Conservation (phyloP, 1,284 basidiomycete species). For the Moniliella sp. region DNA sequence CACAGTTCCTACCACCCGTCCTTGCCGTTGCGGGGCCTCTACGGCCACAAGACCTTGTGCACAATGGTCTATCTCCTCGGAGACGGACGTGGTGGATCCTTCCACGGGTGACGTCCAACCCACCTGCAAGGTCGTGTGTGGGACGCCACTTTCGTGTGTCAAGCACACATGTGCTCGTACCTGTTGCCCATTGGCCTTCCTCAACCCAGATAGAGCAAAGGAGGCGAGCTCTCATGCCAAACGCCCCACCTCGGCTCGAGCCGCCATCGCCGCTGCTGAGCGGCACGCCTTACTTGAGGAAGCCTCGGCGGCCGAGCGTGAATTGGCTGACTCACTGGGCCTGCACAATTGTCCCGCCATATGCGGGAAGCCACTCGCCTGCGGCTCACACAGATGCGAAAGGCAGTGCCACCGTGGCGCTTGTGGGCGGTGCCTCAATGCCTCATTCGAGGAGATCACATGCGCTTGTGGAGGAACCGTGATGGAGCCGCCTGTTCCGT, state of each 20-base stretch:
- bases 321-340: slow-evolving; percentile 20
- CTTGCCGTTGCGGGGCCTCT: slow-evolving; percentile 28
- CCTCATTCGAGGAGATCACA: slow-evolving; percentile 24
- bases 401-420: slow-evolving; percentile 26
- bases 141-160: slow-evolving; percentile 20
- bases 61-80: no score
- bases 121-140: slow-evolving; percentile 18
- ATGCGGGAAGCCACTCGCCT: slow-evolving; percentile 21
- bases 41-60: no score
- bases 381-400: slow-evolving; percentile 21
- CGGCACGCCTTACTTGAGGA: no score
- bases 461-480: slow-evolving; percentile 29
- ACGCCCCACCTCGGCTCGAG: no score
- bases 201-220: slow-evolving; percentile 17
- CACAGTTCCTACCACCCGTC: slow-evolving; percentile 12
- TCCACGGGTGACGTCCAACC: no score
- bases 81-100: slow-evolving; percentile 13
- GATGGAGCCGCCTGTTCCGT: slow-evolving; percentile 29
- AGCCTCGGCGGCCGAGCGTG: slow-evolving; percentile 12
- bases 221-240: no score
- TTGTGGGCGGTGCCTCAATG: slow-evolving; percentile 27
- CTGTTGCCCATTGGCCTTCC: slow-evolving; percentile 28
- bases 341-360: slow-evolving; percentile 20
- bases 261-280: no score
- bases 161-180: slow-evolving; percentile 17